phyloP scores from a whole-genome alignment of 2,329 filamentous ascomycete species.

The Juglanconis juglandina region DNA sequence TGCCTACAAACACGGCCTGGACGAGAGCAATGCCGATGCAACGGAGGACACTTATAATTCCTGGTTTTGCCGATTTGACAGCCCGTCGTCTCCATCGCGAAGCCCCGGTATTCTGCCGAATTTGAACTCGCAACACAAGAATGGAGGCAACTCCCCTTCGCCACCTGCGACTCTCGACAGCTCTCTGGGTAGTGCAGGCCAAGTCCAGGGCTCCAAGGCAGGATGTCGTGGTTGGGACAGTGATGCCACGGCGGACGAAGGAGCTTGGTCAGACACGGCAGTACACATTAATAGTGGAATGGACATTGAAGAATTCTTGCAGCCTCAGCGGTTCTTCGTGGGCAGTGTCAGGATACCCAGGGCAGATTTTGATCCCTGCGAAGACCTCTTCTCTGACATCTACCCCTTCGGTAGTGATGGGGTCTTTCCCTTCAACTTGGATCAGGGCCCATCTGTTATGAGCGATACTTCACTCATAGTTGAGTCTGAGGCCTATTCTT shows the following conservation, averaged over 20 bases:
- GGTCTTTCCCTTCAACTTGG: background rate
- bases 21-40: background rate
- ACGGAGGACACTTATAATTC: background rate
- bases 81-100: background rate
- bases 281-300: background rate
- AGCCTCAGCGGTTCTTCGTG: background rate
- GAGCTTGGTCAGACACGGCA: too few relatives aligned
- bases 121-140: background rate
- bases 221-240: too few relatives aligned
- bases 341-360: background rate
- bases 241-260: too few relatives aligned
- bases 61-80: background rate
- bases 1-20: background rate
- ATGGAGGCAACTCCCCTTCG: background rate
- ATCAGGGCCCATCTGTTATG: background rate
- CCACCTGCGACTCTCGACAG: background rate
- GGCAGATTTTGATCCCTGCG: background rate
- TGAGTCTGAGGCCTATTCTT: background rate
- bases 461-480: background rate
- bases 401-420: background rate
- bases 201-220: background rate
- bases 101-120: background rate
- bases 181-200: background rate
- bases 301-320: background rate
- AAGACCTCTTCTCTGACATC: background rate